Evolutionary conservation across 768 basidiomycete genomes (phyloP).

Genomic region (Termitomyces sp.): DNA sequence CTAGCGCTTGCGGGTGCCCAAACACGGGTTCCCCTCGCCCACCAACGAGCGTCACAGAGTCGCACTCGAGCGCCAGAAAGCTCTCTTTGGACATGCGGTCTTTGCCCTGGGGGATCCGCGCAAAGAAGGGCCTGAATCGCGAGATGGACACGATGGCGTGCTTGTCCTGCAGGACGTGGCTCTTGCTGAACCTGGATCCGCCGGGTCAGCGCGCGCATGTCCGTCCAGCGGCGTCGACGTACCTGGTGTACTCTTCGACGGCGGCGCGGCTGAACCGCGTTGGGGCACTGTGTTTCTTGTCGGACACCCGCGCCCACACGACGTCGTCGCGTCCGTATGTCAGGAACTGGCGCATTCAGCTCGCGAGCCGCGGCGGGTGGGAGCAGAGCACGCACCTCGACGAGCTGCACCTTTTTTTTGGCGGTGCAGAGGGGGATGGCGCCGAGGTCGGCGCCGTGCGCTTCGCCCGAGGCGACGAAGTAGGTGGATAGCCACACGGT

Average conservation of each 20-base stretch:
- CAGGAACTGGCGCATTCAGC: slow-evolving; percentile 39
- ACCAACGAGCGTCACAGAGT: slow-evolving; percentile 35
- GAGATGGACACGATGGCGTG: slow-evolving; percentile 44
- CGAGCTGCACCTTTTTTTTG: slow-evolving; percentile 52
- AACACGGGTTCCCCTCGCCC: slow-evolving; percentile 39
- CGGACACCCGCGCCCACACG: slow-evolving; percentile 62
- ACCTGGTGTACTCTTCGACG: slow-evolving; percentile 36
- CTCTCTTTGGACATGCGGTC: slow-evolving; percentile 32
- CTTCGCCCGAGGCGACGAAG: slow-evolving; percentile 43
- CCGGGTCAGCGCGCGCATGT: too few species aligned
- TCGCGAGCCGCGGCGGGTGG: not conserved
- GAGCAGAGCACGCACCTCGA: slow-evolving; percentile 47
- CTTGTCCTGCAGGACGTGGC: slow-evolving; percentile 38
- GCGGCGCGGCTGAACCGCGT: slow-evolving; percentile 53
- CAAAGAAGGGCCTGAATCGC: slow-evolving; percentile 44
- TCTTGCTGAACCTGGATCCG: slow-evolving; percentile 15
- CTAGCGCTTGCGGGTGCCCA: slow-evolving; percentile 46
- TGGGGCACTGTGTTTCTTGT: slow-evolving; percentile 45
- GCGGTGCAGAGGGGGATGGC: slow-evolving; percentile 21
- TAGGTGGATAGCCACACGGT: slow-evolving; percentile 56
- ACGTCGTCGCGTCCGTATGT: slow-evolving; percentile 41
- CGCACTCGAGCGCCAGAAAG: slow-evolving; percentile 52
- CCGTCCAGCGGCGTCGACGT: slow-evolving; percentile 15
- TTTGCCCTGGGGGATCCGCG: slow-evolving; percentile 42
- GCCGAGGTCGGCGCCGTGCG: slow-evolving; percentile 40